These are phyloP conservation scores for Rhizophora apiculata DNA, from an alignment of 345 rosid species.

Conservation along the genomic window DNA sequence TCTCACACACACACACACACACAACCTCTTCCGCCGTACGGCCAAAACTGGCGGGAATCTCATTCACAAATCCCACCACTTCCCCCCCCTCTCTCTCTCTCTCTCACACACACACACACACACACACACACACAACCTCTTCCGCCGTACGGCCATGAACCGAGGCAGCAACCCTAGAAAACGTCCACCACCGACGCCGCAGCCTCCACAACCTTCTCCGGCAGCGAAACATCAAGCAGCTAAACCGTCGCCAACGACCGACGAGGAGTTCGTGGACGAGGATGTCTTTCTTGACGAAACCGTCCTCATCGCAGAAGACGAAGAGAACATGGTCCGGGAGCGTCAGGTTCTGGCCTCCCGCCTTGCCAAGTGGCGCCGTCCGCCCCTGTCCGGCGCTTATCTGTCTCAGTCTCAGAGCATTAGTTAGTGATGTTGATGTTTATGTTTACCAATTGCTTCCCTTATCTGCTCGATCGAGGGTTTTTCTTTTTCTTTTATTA, in stretches of 20 bases:
- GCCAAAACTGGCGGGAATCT: slow-evolving; percentile 2
- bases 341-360: slow-evolving; percentile 64
- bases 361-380: slow-evolving; percentile 73
- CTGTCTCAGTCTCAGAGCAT: slow-evolving; percentile 52
- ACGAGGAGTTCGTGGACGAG: slow-evolving; percentile 81
- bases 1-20: no score
- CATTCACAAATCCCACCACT: no score
- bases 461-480: slow-evolving; percentile 1
- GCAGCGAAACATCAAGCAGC: slow-evolving; percentile 50
- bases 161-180: slow-evolving; percentile 46
- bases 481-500: slow-evolving; percentile 1
- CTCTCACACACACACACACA: neutral
- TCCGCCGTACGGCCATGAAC: slow-evolving; percentile 33
- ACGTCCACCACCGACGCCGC: slow-evolving; percentile 54
- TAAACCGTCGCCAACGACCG: slow-evolving; percentile 33
- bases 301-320: slow-evolving; percentile 67
- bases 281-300: slow-evolving; percentile 79
- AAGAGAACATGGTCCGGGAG: slow-evolving; percentile 65
- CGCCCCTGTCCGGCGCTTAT: slow-evolving; percentile 54
- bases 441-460: neutral
- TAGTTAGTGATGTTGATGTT: slow-evolving; percentile 36
- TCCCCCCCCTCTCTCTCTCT: neutral
- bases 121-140: neutral
- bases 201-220: slow-evolving; percentile 35
- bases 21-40: no score